These are phyloP conservation scores for Beauveria varroae DNA, from an alignment of 2,329 filamentous ascomycete species.

Conservation along the genomic window DNA sequence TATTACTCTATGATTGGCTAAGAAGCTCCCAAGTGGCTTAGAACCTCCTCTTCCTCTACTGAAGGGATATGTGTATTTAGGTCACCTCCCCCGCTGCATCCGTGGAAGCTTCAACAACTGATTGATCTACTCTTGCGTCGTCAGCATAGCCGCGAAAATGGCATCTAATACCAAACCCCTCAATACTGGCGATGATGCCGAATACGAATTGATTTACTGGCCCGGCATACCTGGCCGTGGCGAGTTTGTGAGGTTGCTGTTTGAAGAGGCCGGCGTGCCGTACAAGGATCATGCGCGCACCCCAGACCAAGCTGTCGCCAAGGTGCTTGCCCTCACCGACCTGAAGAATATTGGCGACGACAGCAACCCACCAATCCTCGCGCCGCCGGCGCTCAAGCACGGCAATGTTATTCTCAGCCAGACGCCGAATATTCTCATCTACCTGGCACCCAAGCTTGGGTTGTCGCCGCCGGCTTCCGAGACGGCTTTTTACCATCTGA, in stretches of 20 bases:
- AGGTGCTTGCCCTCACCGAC: slow-evolving; percentile 42
- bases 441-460: slow-evolving; percentile 54
- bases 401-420: slow-evolving; percentile 58
- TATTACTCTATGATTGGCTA: too few relatives aligned
- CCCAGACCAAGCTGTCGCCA: slow-evolving; percentile 39
- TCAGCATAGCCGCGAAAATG: slow-evolving; percentile 12
- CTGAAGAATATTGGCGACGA: slow-evolving; percentile 38
- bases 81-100: too few relatives aligned
- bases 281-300: slow-evolving; percentile 50
- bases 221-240: slow-evolving; percentile 64
- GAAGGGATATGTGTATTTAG: too few relatives aligned
- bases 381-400: slow-evolving; percentile 59
- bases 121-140: not conserved
- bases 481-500: slow-evolving; percentile 49
- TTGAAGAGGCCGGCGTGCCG: slow-evolving; percentile 58
- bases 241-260: slow-evolving; percentile 63
- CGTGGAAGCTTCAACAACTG: not conserved
- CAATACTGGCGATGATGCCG: slow-evolving; percentile 33
- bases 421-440: slow-evolving; percentile 65
- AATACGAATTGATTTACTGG: slow-evolving; percentile 66
- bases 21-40: too few relatives aligned
- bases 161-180: slow-evolving; percentile 21
- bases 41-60: too few relatives aligned
- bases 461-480: slow-evolving; percentile 38
- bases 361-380: slow-evolving; percentile 56